These are phyloP conservation scores for Piloderma croceum DNA, from an alignment of 768 basidiomycete species.

Conservation along the genomic window DNA sequence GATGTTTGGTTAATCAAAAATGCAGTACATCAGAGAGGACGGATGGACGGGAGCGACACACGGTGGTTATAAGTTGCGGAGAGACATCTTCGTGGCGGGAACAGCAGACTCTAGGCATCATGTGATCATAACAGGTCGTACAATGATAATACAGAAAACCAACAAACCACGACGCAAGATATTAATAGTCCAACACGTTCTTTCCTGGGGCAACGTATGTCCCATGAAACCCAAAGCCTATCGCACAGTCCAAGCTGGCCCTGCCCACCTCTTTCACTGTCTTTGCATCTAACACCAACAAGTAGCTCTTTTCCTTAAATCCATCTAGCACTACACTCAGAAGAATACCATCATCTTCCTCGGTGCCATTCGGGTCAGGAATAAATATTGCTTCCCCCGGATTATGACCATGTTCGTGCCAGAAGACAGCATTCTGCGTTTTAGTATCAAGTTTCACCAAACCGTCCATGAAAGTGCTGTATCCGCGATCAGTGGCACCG, in stretches of 20 bases:
- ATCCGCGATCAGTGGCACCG: conserved; percentile 20
- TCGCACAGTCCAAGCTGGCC: conserved; percentile 24
- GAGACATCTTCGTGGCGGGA: too few species aligned
- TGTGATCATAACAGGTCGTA: too few species aligned
- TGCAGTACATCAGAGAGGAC: too few species aligned
- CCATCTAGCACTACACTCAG: conserved; percentile 30
- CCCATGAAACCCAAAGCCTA: conserved; percentile 32
- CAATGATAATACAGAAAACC: too few species aligned
- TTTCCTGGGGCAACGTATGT: too few species aligned
- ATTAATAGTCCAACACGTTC: too few species aligned
- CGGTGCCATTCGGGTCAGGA: conserved; percentile 16
- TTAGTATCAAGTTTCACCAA: conserved; percentile 29
- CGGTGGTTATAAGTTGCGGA: too few species aligned
- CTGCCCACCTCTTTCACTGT: conserved; percentile 28
- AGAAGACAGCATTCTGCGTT: conserved; percentile 18
- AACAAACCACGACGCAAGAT: too few species aligned
- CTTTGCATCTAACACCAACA: conserved; percentile 30
- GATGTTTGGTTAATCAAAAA: too few species aligned
- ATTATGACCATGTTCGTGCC: conserved; percentile 23
- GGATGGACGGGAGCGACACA: too few species aligned
- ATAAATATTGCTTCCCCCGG: conserved; percentile 32
- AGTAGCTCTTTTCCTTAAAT: conserved; percentile 22
- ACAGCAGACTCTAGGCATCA: too few species aligned
- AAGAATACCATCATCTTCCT: conserved; percentile 29
- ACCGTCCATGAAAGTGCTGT: conserved; percentile 30